Evolutionary conservation across 1,139 yeast species (phyloP).

Genomic region (Hyphopichia burtonii): DNA sequence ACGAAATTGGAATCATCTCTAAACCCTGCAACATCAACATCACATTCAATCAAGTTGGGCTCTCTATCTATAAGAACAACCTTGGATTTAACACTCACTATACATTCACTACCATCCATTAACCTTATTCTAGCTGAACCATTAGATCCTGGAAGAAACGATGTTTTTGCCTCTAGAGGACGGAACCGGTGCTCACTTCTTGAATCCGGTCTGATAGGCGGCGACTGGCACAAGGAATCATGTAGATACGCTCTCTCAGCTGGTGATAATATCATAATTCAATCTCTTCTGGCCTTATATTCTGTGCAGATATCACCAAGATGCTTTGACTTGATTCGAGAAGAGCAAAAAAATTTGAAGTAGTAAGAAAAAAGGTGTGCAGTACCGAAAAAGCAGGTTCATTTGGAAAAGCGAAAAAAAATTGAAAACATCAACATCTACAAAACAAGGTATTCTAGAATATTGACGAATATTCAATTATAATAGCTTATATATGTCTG

Average conservation of each 20-base stretch:
- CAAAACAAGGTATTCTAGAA: no score
- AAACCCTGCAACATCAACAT: constrained; percentile 70
- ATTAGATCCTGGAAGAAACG: constrained; percentile 80
- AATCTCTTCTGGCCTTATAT: constrained; percentile 15
- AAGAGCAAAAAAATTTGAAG: constrained; percentile 1
- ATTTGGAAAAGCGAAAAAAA: not conserved
- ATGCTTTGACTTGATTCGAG: not conserved
- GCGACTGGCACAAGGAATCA: constrained; percentile 62
- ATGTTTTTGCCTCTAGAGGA: constrained; percentile 80
- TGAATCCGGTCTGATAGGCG: constrained; percentile 82
- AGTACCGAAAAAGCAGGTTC: not conserved
- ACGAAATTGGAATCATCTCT: constrained; percentile 70
- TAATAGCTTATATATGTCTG: constrained; percentile 1
- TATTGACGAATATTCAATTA: no score
- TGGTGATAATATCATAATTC: constrained; percentile 78
- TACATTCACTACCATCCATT: constrained; percentile 89
- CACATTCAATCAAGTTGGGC: constrained; percentile 60
- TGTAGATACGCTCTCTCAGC: constrained; percentile 82
- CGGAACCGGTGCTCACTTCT: constrained; percentile 71
- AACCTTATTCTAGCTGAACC: constrained; percentile 88
- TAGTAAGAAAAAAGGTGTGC: not conserved
- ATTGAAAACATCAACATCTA: not conserved
- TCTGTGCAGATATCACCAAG: not conserved
- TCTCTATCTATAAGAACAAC: constrained; percentile 58
- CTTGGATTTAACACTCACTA: constrained; percentile 83